Evolutionary conservation across 768 basidiomycete species (phyloP).

Genomic region (Russula sp.): DNA sequence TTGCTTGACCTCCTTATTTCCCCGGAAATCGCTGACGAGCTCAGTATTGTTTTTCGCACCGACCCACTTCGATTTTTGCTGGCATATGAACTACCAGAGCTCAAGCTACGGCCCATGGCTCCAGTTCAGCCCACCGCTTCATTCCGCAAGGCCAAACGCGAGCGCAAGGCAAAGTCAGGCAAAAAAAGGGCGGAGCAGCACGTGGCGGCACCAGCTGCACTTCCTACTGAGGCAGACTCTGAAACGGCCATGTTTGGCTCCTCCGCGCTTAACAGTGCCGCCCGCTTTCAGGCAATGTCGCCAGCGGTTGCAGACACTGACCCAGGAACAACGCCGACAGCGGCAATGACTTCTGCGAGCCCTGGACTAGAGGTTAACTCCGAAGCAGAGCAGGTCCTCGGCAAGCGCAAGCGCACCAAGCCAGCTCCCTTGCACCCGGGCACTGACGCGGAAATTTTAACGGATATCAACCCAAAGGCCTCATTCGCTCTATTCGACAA

Average conservation of each 20-base stretch:
- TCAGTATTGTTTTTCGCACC: conserved; percentile 53
- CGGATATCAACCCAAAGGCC: conserved; percentile 65
- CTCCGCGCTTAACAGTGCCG: conserved; percentile 44
- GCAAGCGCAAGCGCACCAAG: conserved; percentile 27
- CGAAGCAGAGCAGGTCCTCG: conserved; percentile 19
- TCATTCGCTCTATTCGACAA: conserved; percentile 81
- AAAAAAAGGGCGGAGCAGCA: conserved; percentile 21
- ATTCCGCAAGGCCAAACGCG: conserved; percentile 36
- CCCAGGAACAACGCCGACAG: neutral
- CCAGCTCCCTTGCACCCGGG: conserved; percentile 34
- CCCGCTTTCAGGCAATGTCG: conserved; percentile 36
- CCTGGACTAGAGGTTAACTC: neutral
- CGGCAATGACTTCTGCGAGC: neutral
- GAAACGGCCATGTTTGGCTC: conserved; percentile 41
- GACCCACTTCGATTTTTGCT: conserved; percentile 68
- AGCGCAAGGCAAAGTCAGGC: conserved; percentile 24
- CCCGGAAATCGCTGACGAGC: conserved; percentile 51
- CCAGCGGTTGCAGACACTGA: conserved; percentile 11
- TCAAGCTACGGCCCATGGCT: conserved; percentile 60
- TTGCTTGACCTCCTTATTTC: conserved; percentile 56
- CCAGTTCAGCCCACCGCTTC: conserved; percentile 43
- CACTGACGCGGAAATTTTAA: conserved; percentile 55
- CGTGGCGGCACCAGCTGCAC: neutral
- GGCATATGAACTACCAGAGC: conserved; percentile 58
- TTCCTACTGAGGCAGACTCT: conserved; percentile 11